These are phyloP conservation scores for Solanum chaucha DNA, from an alignment of 257 asterid species.

Conservation along the genomic window DNA sequence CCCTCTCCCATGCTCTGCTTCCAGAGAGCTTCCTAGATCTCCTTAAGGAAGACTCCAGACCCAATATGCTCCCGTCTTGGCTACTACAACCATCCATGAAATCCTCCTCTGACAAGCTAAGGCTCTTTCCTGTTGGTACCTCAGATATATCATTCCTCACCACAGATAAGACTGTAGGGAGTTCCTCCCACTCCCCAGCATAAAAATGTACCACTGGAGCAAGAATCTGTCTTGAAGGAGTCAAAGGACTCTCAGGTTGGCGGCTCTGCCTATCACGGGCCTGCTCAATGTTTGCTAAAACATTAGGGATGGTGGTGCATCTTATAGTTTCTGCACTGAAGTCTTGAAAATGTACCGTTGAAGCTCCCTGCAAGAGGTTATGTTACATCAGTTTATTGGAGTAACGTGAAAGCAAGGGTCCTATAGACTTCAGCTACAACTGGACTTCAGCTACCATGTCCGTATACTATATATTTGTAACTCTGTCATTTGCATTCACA, in stretches of 20 bases:
- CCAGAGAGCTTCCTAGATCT: slow-evolving; percentile 29
- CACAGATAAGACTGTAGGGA: slow-evolving; percentile 21
- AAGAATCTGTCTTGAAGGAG: slow-evolving; percentile 27
- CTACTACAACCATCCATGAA: slow-evolving; percentile 27
- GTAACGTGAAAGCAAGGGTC: not conserved
- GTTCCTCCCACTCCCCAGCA: slow-evolving; percentile 34
- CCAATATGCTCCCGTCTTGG: slow-evolving; percentile 28
- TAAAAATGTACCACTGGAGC: slow-evolving; percentile 23
- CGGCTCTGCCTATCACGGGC: slow-evolving; percentile 27
- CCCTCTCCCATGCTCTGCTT: slow-evolving; percentile 36
- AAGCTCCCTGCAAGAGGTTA: slow-evolving; percentile 25
- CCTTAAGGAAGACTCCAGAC: slow-evolving; percentile 20
- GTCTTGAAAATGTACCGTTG: slow-evolving; percentile 26
- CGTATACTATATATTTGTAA: not conserved
- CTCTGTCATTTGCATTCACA: not conserved
- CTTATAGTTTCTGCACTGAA: slow-evolving; percentile 25
- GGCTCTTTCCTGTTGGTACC: slow-evolving; percentile 23
- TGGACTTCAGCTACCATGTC: not conserved
- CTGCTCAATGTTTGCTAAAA: slow-evolving; percentile 27
- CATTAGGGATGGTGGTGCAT: slow-evolving; percentile 30
- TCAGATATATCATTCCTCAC: slow-evolving; percentile 18
- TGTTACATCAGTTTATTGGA: not conserved
- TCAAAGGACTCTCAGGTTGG: slow-evolving; percentile 26
- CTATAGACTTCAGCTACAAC: not conserved
- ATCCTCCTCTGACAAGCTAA: slow-evolving; percentile 31